phyloP scores from a whole-genome alignment of 495 filamentous ascomycete species.

The Neurospora sp. region DNA sequence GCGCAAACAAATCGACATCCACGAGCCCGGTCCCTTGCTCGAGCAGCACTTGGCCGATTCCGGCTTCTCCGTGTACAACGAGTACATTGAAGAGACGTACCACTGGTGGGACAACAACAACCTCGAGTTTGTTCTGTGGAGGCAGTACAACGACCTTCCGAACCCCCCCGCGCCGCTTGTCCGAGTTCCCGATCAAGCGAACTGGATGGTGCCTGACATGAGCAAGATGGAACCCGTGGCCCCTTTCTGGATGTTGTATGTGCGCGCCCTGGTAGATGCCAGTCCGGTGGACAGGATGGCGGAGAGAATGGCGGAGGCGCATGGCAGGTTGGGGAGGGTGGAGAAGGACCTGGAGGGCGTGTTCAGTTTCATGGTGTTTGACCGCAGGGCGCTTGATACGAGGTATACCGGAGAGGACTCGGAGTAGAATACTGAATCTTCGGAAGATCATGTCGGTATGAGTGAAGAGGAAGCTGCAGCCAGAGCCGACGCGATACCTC shows the following conservation, averaged over 20 bases:
- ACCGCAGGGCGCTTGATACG: constrained; percentile 34
- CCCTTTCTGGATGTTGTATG: constrained; percentile 28
- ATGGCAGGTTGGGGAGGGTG: constrained; percentile 23
- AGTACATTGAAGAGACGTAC: constrained; percentile 34
- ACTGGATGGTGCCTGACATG: constrained; percentile 10
- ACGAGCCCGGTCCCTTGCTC: constrained; percentile 5
- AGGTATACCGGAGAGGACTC: constrained; percentile 1
- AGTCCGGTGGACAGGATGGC: constrained; percentile 16
- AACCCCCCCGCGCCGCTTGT: constrained; percentile 6
- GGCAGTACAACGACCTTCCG: constrained; percentile 19
- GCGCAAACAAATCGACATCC: constrained; percentile 26
- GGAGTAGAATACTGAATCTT: background rate
- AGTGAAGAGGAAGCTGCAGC: background rate
- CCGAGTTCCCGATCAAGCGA: constrained; percentile 2
- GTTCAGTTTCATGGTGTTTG: constrained; percentile 34
- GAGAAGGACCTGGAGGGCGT: constrained; percentile 27
- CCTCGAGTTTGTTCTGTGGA: constrained; percentile 29
- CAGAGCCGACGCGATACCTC: background rate
- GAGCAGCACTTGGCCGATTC: constrained; percentile 19
- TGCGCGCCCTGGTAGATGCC: constrained; percentile 32
- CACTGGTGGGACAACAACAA: constrained; percentile 31
- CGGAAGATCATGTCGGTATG: background rate
- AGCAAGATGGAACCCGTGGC: constrained; percentile 11
- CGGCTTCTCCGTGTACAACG: constrained; percentile 13
- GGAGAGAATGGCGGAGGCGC: constrained; percentile 31